A percentile compares a stretch with the other conserved stretches of the same genome.
These are phyloP conservation scores for Heteromeles arbutifolia DNA, from an alignment of 306 rosid genomes.

Conservation along the genomic window DNA sequence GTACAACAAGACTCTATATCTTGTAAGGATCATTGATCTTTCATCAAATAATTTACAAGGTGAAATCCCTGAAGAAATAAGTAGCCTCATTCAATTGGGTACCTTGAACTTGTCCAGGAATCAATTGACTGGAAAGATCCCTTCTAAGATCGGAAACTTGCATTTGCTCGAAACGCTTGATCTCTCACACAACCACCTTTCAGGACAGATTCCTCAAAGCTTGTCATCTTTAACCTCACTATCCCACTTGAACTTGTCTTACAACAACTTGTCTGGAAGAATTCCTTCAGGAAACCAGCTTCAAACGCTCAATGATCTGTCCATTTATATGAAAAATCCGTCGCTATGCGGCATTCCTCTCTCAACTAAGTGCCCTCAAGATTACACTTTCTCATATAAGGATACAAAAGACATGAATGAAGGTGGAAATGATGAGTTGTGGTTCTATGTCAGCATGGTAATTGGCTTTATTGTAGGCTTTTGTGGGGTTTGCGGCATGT, in stretches of 20 bases:
- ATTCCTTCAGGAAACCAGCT: too few relatives aligned
- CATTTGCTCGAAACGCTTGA: background rate
- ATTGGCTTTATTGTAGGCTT: background rate
- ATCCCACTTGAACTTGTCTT: too few relatives aligned
- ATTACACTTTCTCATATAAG: too few relatives aligned
- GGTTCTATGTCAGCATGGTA: too few relatives aligned
- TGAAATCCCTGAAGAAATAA: background rate
- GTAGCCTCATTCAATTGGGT: background rate
- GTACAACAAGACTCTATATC: too few relatives aligned
- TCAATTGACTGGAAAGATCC: background rate
- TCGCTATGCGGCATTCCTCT: too few relatives aligned
- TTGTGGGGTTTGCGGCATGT: background rate
- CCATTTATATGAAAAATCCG: too few relatives aligned
- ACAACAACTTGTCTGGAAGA: too few relatives aligned
- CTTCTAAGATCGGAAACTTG: constrained; percentile 3
- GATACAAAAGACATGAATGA: background rate
- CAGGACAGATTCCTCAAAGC: background rate
- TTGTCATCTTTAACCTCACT: too few relatives aligned
- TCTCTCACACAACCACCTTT: constrained; percentile 6
- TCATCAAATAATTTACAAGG: background rate
- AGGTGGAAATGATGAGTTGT: background rate
- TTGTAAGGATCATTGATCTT: too few relatives aligned
- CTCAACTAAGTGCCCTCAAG: too few relatives aligned
- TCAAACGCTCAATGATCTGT: too few relatives aligned
- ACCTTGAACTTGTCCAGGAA: constrained; percentile 3